Conservation (phyloP, 352 stramenopile genomes). For the Elongisporangium undulatum region DNA sequence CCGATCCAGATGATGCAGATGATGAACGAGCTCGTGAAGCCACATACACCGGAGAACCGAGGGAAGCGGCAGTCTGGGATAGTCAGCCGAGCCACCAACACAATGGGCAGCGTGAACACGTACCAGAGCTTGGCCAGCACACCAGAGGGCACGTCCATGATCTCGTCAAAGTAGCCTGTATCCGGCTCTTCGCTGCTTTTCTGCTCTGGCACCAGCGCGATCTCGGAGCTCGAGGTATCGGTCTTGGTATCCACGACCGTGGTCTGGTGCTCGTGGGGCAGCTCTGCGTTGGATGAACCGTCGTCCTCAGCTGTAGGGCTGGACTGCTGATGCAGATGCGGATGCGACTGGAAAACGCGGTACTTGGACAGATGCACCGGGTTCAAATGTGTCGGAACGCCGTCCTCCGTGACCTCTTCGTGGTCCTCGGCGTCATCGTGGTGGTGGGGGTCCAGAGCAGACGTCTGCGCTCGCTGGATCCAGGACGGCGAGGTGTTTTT, state of each 20-base stretch:
- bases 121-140: slow-evolving; percentile 52
- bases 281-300: slow-evolving; percentile 4
- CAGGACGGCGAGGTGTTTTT: neutral
- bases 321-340: slow-evolving; percentile 18
- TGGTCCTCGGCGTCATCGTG: neutral
- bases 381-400: slow-evolving; percentile 15
- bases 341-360: slow-evolving; percentile 62
- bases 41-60: slow-evolving; percentile 33
- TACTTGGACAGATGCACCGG: slow-evolving; percentile 67
- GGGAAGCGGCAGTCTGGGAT: slow-evolving; percentile 73
- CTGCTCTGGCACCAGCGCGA: neutral
- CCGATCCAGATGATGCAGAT: slow-evolving; percentile 73
- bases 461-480: neutral
- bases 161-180: slow-evolving; percentile 56
- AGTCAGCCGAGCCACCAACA: slow-evolving; percentile 55
- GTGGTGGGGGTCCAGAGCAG: neutral
- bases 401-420: neutral
- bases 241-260: slow-evolving; percentile 1
- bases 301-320: slow-evolving; percentile 6
- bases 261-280: slow-evolving; percentile 4
- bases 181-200: slow-evolving; percentile 20
- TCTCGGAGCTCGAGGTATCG: neutral
- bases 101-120: slow-evolving; percentile 60
- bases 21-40: slow-evolving; percentile 53
- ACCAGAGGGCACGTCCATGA: slow-evolving; percentile 34